Conservation (phyloP, 179 eudicot genomes). For the Silene noctiflora region DNA sequence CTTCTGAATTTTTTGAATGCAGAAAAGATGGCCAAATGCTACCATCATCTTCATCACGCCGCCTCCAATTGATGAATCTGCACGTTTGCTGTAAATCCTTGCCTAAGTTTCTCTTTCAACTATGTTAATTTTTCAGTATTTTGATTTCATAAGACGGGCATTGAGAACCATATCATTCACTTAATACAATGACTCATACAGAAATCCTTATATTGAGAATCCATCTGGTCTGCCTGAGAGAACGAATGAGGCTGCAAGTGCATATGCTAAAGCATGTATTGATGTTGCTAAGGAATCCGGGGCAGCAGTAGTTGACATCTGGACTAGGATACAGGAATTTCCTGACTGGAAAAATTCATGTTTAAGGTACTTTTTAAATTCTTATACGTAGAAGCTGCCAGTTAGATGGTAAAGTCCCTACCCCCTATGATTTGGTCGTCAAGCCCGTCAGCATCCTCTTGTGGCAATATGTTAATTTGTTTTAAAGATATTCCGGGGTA, state of each 20-base stretch:
- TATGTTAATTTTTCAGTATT: conserved; percentile 7
- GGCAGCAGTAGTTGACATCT: conserved; percentile 52
- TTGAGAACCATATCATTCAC: not conserved
- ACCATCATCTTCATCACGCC: conserved; percentile 60
- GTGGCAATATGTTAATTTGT: not conserved
- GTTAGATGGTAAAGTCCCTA: too few species aligned
- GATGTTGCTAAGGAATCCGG: conserved; percentile 54
- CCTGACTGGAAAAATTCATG: conserved; percentile 55
- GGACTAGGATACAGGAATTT: conserved; percentile 73
- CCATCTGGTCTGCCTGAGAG: conserved; percentile 60
- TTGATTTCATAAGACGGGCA: not conserved
- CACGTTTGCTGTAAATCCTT: conserved; percentile 50
- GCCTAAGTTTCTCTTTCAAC: not conserved
- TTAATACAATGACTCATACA: conserved; percentile 24
- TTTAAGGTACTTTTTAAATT: conserved; percentile 42
- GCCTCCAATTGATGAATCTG: conserved; percentile 84
- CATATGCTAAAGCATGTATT: conserved; percentile 68
- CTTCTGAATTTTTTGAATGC: conserved; percentile 16
- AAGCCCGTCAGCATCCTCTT: too few species aligned
- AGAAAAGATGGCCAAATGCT: conserved; percentile 61
- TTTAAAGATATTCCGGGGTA: not conserved
- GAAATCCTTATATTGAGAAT: conserved; percentile 53
- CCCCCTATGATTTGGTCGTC: too few species aligned
- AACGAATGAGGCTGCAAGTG: conserved; percentile 68
- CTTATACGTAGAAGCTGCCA: too few species aligned